phyloP scores from a whole-genome alignment of 305 asterid genomes.

The Vinca major region DNA sequence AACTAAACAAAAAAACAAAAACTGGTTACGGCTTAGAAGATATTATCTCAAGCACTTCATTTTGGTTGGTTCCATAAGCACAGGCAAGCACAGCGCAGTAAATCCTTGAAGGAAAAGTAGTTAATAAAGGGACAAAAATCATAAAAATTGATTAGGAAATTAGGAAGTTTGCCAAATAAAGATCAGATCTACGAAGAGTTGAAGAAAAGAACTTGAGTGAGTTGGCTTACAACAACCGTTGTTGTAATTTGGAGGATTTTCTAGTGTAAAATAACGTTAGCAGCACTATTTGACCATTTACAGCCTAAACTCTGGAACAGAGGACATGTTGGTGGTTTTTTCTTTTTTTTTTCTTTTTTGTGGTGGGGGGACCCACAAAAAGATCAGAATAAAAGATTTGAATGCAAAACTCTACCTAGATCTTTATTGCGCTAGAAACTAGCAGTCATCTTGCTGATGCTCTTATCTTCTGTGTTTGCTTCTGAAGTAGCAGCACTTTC shows the following conservation, averaged over 20 bases:
- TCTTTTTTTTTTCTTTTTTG: too few species aligned
- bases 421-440: background rate
- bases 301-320: background rate
- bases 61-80: background rate
- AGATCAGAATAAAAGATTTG: background rate
- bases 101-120: background rate
- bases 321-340: background rate
- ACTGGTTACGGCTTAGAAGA: background rate
- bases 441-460: slow-evolving; percentile 7
- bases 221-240: too few species aligned
- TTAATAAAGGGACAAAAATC: background rate
- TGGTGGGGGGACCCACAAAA: background rate
- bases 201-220: too few species aligned
- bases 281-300: background rate
- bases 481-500: slow-evolving; percentile 14
- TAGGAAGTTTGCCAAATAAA: background rate
- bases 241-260: background rate
- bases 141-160: background rate
- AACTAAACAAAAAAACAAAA: background rate
- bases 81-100: background rate
- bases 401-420: background rate
- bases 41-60: background rate
- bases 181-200: background rate
- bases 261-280: background rate
- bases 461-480: slow-evolving; percentile 13